phyloP scores from a whole-genome alignment of 1,284 basidiomycete species.

The Austroboletus rostrupii region DNA sequence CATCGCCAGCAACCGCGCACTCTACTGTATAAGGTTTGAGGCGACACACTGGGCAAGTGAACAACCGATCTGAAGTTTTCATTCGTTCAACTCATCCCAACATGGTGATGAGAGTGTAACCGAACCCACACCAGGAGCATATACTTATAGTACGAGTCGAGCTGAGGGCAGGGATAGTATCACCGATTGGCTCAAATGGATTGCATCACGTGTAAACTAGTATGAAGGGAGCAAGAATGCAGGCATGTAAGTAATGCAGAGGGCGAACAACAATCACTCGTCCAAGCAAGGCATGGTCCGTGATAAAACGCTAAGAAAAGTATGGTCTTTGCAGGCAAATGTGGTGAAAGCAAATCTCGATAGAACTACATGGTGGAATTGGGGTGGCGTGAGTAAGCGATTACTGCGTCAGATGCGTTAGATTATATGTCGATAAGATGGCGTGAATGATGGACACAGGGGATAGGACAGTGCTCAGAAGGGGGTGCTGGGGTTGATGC shows the following conservation, averaged over 20 bases:
- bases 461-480: constrained; percentile 7
- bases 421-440: constrained; percentile 32
- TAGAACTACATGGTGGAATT: constrained; percentile 26
- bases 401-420: constrained; percentile 30
- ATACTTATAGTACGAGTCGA: no score
- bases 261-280: constrained; percentile 19
- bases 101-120: no score
- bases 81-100: no score
- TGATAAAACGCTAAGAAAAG: constrained; percentile 19
- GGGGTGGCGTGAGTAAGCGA: constrained; percentile 27
- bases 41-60: no score
- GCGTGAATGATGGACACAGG: constrained; percentile 5
- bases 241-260: constrained; percentile 18
- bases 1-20: no score
- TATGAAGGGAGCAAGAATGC: constrained; percentile 25
- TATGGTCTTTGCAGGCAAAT: constrained; percentile 14
- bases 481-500: constrained; percentile 17
- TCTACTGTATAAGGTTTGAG: no score
- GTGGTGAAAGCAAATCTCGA: constrained; percentile 20
- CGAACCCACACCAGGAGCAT: no score
- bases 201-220: no score
- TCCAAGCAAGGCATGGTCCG: constrained; percentile 32
- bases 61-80: no score
- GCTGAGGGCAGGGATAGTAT: no score
- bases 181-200: background rate